Evolutionary conservation across 192 early-diverging fungal species (phyloP).

Genomic region (Entomortierella lignicola): DNA sequence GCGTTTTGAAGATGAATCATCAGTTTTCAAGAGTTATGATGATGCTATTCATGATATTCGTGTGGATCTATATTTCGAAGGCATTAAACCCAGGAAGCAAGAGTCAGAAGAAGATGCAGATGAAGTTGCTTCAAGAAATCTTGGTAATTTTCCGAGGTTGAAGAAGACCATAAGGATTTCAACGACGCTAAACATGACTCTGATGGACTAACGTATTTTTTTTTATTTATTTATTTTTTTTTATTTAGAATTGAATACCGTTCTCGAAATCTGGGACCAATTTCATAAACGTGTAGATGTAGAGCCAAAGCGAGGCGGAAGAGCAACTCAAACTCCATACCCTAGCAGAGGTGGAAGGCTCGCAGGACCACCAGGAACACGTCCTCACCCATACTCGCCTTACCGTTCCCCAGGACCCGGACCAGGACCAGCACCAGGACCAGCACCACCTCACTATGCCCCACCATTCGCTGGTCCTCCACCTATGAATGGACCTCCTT

Average conservation of each 20-base stretch:
- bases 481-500: constrained; percentile 37
- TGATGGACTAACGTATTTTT: background rate
- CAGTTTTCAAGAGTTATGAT: constrained; percentile 51
- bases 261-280: constrained; percentile 38
- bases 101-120: constrained; percentile 38
- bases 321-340: constrained; percentile 32
- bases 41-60: constrained; percentile 54
- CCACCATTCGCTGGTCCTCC: constrained; percentile 49
- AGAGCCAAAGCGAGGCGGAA: constrained; percentile 37
- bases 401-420: constrained; percentile 11
- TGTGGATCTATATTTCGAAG: constrained; percentile 43
- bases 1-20: constrained; percentile 49
- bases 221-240: background rate
- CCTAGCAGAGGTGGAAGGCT: constrained; percentile 27
- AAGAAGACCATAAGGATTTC: too few relatives aligned
- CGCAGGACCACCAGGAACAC: constrained; percentile 26
- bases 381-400: constrained; percentile 35
- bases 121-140: constrained; percentile 18
- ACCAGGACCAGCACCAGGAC: constrained; percentile 2
- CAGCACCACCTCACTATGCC: constrained; percentile 25
- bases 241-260: constrained; percentile 21
- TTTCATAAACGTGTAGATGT: constrained; percentile 35
- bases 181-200: background rate
- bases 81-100: constrained; percentile 40
- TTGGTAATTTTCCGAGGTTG: constrained; percentile 12